Evolutionary conservation across 192 early-diverging fungal species (phyloP).

Genomic region (Backusella parvicylindrica): DNA sequence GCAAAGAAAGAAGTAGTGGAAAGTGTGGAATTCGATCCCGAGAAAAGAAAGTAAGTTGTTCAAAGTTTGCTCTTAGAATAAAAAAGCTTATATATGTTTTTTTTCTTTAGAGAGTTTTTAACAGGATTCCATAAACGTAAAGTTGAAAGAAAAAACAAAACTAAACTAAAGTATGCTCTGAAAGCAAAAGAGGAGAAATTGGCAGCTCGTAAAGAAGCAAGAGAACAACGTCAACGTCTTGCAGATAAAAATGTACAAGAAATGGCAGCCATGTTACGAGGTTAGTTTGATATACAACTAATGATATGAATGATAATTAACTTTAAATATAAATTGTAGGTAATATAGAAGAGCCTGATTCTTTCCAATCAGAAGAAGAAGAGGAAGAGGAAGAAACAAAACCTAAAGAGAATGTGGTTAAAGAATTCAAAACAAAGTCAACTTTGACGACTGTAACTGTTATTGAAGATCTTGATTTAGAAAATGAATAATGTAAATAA

Average conservation of each 20-base stretch:
- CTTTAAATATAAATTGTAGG: background rate
- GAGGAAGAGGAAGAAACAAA: slow-evolving; percentile 19
- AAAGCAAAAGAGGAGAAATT: slow-evolving; percentile 52
- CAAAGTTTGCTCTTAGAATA: background rate
- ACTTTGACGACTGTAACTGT: slow-evolving; percentile 71
- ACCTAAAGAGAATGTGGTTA: slow-evolving; percentile 42
- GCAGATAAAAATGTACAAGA: slow-evolving; percentile 49
- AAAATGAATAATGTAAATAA: slow-evolving; percentile 26
- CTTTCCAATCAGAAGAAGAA: slow-evolving; percentile 18
- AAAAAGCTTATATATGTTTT: background rate
- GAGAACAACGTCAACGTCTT: slow-evolving; percentile 46
- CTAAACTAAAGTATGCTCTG: slow-evolving; percentile 43
- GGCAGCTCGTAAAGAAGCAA: slow-evolving; percentile 48
- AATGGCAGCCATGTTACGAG: slow-evolving; percentile 43
- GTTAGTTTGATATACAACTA: slow-evolving; percentile 3
- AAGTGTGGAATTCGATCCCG: slow-evolving; percentile 61
- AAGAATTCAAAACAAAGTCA: slow-evolving; percentile 50
- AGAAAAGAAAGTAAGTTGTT: slow-evolving; percentile 51
- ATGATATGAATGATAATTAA: background rate
- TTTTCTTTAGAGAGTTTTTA: slow-evolving; percentile 52
- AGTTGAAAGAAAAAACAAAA: slow-evolving; percentile 60
- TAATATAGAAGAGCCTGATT: background rate
- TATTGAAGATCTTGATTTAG: slow-evolving; percentile 63
- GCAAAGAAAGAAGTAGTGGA: slow-evolving; percentile 58
- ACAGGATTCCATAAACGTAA: slow-evolving; percentile 82